Conservation (phyloP, 306 rosid species). For the Herpetospermum pedunculosum region DNA sequence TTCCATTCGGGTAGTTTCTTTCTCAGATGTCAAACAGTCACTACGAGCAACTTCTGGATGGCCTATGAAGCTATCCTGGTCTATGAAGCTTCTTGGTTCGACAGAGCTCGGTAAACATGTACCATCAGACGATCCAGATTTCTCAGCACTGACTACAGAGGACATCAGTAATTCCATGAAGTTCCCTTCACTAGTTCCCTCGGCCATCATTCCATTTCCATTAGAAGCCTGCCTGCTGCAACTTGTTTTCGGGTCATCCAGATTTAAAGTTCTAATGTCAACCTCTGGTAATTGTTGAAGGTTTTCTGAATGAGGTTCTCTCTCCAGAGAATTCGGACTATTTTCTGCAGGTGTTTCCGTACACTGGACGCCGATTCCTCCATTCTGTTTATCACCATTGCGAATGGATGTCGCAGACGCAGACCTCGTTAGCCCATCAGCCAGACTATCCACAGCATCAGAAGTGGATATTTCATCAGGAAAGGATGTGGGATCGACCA, state of each 20-base stretch:
- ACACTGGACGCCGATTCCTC: slow-evolving; percentile 16
- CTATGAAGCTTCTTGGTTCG: slow-evolving; percentile 20
- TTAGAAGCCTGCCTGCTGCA: slow-evolving; percentile 14
- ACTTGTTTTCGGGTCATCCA: slow-evolving; percentile 19
- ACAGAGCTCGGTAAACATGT: slow-evolving; percentile 24
- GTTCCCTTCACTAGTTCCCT: slow-evolving; percentile 20
- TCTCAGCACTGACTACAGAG: slow-evolving; percentile 19
- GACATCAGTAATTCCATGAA: slow-evolving; percentile 18
- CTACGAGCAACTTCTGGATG: neutral
- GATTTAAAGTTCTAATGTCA: slow-evolving; percentile 20
- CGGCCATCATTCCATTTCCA: slow-evolving; percentile 19
- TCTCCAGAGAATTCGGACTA: slow-evolving; percentile 25
- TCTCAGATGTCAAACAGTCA: neutral
- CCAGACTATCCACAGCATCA: slow-evolving; percentile 36
- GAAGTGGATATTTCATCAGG: slow-evolving; percentile 35
- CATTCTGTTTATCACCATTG: slow-evolving; percentile 48
- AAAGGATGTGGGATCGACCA: slow-evolving; percentile 58
- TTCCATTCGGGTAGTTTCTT: neutral
- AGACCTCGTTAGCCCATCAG: slow-evolving; percentile 48
- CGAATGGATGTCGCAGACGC: slow-evolving; percentile 36
- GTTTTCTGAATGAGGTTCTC: slow-evolving; percentile 17
- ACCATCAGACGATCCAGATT: slow-evolving; percentile 27
- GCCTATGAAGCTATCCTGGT: slow-evolving; percentile 22
- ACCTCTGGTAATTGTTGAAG: slow-evolving; percentile 19
- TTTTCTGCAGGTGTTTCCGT: slow-evolving; percentile 29